Evolutionary conservation across 208 protist genomes (phyloP), one percentile per base, ranked within the genome.

Genomic region (Leishmania braziliensis): DNA sequence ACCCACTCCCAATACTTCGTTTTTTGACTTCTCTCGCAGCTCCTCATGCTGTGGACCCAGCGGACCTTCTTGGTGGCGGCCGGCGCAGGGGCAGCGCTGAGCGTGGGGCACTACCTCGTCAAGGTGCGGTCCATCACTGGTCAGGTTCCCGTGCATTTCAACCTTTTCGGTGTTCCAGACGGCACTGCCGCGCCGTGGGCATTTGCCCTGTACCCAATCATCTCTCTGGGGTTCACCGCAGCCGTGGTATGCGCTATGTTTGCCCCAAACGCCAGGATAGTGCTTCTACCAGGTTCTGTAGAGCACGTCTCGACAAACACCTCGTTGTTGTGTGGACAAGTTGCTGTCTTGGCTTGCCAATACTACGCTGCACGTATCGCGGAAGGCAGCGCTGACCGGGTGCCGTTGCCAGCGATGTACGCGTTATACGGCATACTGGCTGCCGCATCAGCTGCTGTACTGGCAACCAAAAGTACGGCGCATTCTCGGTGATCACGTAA

Each of bases 81-180:
- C 20, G 82, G 82, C 18, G 72, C 65, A 46, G 78, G 62, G n/a
- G 46, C 73, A 0, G 26, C 66, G 46, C 43, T 86, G 53, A 82
- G 82, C 63, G 2, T 82, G 20, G 78, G n/a, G 0, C 82, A 86
- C 66, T 86, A 86, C 74, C 18, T 86, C 10, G 66, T 54, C 78
- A 80, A 76, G 23, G 33, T 20, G 0, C 23, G 77, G 9, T 66
- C 53, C 29, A 18, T 86, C 48, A 72, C 73, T 0, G 73, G 33
- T 12, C 14, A 6, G 39, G 82, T 86, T 20, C 82, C 82, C 2
- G 54, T 86, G 9, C 82, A 86, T 71, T 86, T 86, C 82, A 72
- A 86, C 36, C 56, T 86, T 43, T 70, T 78, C n/a, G 82, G 82
- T 43, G n/a, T 51, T 5, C 82, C 82, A 0, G 78, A 86, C n/a